Base-by-base conservation (phyloP, 306 rosid species). In the Castanea sativa region DNA sequence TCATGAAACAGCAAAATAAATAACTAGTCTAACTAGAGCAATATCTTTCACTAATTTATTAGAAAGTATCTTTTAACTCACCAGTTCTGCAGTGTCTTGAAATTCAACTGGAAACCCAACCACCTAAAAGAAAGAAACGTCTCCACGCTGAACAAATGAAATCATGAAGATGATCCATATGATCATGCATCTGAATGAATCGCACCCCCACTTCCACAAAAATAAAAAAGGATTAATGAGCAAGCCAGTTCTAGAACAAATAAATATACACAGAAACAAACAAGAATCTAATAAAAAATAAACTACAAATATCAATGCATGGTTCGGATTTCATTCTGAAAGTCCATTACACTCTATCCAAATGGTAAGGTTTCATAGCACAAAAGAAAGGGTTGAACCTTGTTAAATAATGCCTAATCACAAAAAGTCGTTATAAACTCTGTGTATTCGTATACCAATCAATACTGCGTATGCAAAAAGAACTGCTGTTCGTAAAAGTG, bases 61-160 rank as follows among this genome's bases (percentile, higher is more conserved):
- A 82, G 70, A 55, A 33, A 78, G 82, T 63, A 73, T 63, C 76
- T 38, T 80, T 69, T 57, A 55, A 67, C 90, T 67, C 87, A 89
- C 91, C 80, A 69, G 72, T 12, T 76, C 79, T 72, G 60, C 21
- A 68, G 64, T 82, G 74, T 73, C 85, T 78, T 33, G 63, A 79
- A 75, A 87, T 63, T 56, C 86, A 80, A 80, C 75, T 84, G 81
- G 83, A 86, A 81, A 80, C 71, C 90, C 89, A 86, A 63, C 83
- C 73, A 52, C 83, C 79, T 82, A 87, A 38, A 71, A 58, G 75
- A 68, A 85, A 73, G 85, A 77, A 89, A 38, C 53, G 23, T 79
- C 81, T 84, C 85, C 88, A 57, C 33, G 85, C 70, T 77, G 87
- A 82, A 73, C 85, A 75, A 71, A 82, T 25, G 61, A 85, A 80